These are phyloP conservation scores for Stylosanthes scabra DNA, from an alignment of 331 rosid species.

Conservation along the genomic window DNA sequence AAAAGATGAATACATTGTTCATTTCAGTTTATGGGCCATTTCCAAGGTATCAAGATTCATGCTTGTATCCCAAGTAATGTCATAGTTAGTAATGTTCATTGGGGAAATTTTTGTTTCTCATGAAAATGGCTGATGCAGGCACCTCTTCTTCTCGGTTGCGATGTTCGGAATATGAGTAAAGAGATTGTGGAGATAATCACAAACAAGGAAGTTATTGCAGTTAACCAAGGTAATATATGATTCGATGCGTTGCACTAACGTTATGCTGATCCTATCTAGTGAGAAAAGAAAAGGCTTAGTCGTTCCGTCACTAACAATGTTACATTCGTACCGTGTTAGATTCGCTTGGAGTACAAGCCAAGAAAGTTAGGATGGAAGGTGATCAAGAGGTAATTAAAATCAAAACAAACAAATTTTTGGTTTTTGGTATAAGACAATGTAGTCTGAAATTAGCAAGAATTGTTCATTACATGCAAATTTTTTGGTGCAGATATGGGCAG, in stretches of 20 bases:
- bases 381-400: constrained; percentile 65
- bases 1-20: constrained; percentile 75
- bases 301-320: not conserved
- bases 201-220: constrained; percentile 78
- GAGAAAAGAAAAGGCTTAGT: not conserved
- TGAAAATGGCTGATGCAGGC: constrained; percentile 60
- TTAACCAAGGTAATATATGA: constrained; percentile 74
- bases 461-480: not conserved
- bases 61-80: not conserved
- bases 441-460: constrained; percentile 21
- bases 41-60: constrained; percentile 60
- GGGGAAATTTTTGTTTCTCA: constrained; percentile 17
- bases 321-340: constrained; percentile 44
- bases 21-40: constrained; percentile 94
- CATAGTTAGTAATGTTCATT: not conserved
- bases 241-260: not conserved
- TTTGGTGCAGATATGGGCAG: constrained; percentile 84
- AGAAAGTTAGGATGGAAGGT: constrained; percentile 88
- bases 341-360: constrained; percentile 82
- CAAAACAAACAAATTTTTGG: too few species aligned
- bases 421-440: not conserved
- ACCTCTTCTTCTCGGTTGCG: constrained; percentile 96
- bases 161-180: constrained; percentile 68
- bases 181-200: constrained; percentile 62
- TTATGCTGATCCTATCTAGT: not conserved